Evolutionary conservation across 2,329 filamentous ascomycete species (phyloP), one percentile per base, ranked within the genome.

Genomic region (Colletotrichum tanaceti): DNA sequence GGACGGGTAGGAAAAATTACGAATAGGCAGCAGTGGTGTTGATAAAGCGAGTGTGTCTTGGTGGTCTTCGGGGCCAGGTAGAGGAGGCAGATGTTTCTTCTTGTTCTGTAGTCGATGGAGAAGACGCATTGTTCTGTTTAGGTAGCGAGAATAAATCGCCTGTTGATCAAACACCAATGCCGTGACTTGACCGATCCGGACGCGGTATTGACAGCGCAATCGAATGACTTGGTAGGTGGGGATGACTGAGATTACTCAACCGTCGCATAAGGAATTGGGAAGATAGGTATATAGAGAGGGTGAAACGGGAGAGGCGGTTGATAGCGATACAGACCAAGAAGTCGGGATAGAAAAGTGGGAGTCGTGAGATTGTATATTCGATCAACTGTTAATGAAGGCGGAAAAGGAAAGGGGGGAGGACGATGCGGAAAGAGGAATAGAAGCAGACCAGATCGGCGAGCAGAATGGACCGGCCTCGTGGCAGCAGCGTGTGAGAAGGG

Each of bases 1-100:
- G 16, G 69, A 70, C 4, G 72, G 73, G 61, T 74, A 75, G 22
- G 72, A 74, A 46, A 73, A 74, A 60, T 75, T 75, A 22, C 71
- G 70, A 50, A 72, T 50, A 10, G 38, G 39, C 13, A 39, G 41
- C 10, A 55, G 14, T n/a, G 49, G 43, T 35, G 60, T 11, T 28
- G 22, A 14, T 18, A 39, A 54, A 32, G 35, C 14, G 16, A 22
- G 14, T n/a, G 35, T 20, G 20, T 5, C 22, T n/a, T 58, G 11
- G 6, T 49, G 4, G n/a, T 55, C 44, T 39, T 39, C 28, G 35
- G 10, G 24, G 13, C 38, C 16, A 38, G 43, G 43, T 35, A 53
- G 18, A 57, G 49, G 28, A 24, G 52, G 22, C 35, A 50, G 16
- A 4, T 67, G 16, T 57, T 63, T 63, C 11, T 67, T 24, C 16